Percentiles rank a stretch among this genome's conserved stretches.
phyloP scores from a whole-genome alignment of 345 rosid species.

The Arabis hirsuta region DNA sequence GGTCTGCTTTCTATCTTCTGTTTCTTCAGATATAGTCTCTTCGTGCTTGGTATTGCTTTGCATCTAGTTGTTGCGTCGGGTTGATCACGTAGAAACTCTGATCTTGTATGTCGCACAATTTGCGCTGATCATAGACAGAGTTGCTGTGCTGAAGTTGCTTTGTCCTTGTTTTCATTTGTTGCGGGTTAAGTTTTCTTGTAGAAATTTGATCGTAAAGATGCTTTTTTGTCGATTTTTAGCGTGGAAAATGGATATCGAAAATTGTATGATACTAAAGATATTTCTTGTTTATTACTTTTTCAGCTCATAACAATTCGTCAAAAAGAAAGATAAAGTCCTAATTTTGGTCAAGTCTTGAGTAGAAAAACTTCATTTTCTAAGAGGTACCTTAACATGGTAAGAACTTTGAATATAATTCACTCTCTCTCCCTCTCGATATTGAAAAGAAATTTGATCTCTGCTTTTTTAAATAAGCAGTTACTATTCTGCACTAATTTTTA shows the following conservation, averaged over 20 bases:
- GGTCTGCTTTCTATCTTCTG: too few relatives aligned
- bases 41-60: too few relatives aligned
- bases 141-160: not conserved
- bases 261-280: slow-evolving; percentile 1
- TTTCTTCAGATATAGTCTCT: too few relatives aligned
- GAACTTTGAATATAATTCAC: slow-evolving; percentile 5
- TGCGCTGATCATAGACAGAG: not conserved
- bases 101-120: not conserved
- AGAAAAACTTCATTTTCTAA: not conserved
- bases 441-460: not conserved
- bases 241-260: not conserved
- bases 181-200: not conserved
- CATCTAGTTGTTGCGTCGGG: not conserved
- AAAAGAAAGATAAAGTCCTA: slow-evolving; percentile 1
- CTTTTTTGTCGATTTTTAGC: not conserved
- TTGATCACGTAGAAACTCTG: not conserved
- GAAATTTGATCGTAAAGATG: not conserved
- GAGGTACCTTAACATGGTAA: slow-evolving; percentile 39
- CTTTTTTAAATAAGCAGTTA: not conserved
- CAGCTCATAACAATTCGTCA: slow-evolving; percentile 11
- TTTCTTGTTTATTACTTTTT: slow-evolving; percentile 18
- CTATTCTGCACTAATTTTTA: not conserved
- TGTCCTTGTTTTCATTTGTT: slow-evolving; percentile 4
- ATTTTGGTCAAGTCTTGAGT: not conserved
- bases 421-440: not conserved